Percentiles rank a stretch among this genome's conserved stretches.
Conservation (phyloP, 2,329 filamentous ascomycete species). For the Fonsecaea monophora region DNA sequence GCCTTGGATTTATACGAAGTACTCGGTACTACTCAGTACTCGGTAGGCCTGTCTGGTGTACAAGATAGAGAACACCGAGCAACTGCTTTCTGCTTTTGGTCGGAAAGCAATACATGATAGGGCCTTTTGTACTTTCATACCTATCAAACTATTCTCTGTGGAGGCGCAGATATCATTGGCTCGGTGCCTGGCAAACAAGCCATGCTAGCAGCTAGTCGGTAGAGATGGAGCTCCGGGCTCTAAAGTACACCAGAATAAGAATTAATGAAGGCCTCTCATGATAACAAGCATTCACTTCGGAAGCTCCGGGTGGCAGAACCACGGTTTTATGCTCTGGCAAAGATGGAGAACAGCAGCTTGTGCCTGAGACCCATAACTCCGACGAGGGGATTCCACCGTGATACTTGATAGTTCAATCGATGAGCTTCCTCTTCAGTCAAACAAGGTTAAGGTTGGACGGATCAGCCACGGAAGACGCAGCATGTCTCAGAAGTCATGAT, state of each 20-base stretch:
- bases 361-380: not conserved
- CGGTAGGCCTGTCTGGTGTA: too few species aligned
- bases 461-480: constrained; percentile 28
- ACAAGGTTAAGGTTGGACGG: constrained; percentile 30
- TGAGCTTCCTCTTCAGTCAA: not conserved
- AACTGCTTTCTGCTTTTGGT: too few species aligned
- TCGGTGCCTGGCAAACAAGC: not conserved
- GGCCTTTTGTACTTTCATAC: not conserved
- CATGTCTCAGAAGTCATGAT: constrained; percentile 38
- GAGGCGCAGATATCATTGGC: not conserved
- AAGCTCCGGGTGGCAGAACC: constrained; percentile 6
- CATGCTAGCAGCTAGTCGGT: not conserved
- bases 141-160: not conserved
- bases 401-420: not conserved
- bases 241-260: not conserved
- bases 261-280: constrained; percentile 2
- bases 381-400: constrained; percentile 5
- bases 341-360: constrained; percentile 4
- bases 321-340: not conserved
- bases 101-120: not conserved
- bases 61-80: too few species aligned
- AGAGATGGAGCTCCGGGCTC: not conserved
- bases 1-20: too few species aligned
- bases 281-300: constrained; percentile 11
- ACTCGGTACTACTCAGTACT: too few species aligned